Percentiles rank a stretch among this genome's conserved stretches.
These are phyloP conservation scores for Cercophora samala DNA, from an alignment of 495 filamentous ascomycete species.

Conservation along the genomic window DNA sequence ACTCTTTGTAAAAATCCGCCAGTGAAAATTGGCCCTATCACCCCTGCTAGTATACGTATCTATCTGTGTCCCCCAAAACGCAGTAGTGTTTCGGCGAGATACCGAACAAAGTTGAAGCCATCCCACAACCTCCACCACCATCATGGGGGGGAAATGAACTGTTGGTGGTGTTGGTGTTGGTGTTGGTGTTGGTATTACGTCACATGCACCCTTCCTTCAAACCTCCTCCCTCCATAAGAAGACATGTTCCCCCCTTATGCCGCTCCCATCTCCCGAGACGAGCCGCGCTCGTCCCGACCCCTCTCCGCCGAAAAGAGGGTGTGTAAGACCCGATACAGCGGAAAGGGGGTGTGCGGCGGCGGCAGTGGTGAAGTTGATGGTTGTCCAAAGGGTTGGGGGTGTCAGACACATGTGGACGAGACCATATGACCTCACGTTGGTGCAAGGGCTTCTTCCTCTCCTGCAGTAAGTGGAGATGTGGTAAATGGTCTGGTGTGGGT, in stretches of 20 bases:
- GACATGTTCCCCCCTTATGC: not conserved
- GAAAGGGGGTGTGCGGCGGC: not conserved
- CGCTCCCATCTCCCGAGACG: not conserved
- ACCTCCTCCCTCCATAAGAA: not conserved
- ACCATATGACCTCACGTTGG: not conserved
- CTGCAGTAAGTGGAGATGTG: not conserved
- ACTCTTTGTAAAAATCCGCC: no score
- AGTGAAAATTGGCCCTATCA: no score
- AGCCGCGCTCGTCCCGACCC: not conserved
- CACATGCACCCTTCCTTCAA: not conserved
- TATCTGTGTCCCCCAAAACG: no score
- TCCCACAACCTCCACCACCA: no score
- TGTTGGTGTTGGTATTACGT: not conserved
- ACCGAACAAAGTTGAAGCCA: no score
- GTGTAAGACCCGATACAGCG: not conserved
- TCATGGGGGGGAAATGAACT: not conserved
- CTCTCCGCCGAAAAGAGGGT: not conserved
- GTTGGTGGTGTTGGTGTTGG: not conserved
- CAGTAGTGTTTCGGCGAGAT: no score
- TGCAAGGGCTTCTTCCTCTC: not conserved
- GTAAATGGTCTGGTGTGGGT: not conserved
- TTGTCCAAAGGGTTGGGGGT: not conserved
- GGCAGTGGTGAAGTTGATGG: no score
- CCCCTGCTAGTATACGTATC: no score
- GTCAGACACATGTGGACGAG: not conserved